These are phyloP conservation scores for Lactifluus subvellereus DNA, from an alignment of 768 basidiomycete species.

Conservation along the genomic window DNA sequence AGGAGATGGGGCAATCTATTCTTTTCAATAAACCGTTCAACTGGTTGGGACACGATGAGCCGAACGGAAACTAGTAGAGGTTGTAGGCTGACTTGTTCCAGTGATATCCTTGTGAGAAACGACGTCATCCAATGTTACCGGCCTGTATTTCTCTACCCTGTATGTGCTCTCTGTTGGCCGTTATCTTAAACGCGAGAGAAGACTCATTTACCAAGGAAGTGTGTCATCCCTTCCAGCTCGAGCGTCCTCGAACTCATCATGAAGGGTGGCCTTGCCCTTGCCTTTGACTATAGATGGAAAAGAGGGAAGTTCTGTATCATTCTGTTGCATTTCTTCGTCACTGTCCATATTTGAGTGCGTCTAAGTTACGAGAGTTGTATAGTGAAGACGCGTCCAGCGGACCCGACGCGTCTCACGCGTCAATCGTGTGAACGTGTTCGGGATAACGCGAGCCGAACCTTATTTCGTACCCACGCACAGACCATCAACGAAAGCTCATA, in stretches of 20 bases:
- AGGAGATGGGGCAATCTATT: constrained; percentile 91
- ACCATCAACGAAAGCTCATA: constrained; percentile 35
- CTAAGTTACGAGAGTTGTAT: not conserved
- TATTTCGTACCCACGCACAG: constrained; percentile 36
- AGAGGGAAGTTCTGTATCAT: constrained; percentile 31
- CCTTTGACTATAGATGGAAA: constrained; percentile 45
- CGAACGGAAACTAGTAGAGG: not conserved
- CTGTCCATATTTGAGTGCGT: constrained; percentile 41
- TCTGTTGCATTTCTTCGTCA: constrained; percentile 50
- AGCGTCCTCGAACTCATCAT: constrained; percentile 28
- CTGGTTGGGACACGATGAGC: constrained; percentile 37
- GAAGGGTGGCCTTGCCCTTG: constrained; percentile 59
- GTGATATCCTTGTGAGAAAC: constrained; percentile 97
- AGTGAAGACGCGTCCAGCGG: constrained; percentile 1
- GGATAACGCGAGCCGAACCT: constrained; percentile 26
- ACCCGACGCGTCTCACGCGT: constrained; percentile 2
- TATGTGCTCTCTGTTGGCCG: constrained; percentile 10
- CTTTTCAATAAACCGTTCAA: constrained; percentile 94
- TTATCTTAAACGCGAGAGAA: constrained; percentile 2
- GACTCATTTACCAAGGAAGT: constrained; percentile 69
- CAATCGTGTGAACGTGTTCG: not conserved
- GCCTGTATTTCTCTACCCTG: constrained; percentile 97
- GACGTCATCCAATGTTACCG: constrained; percentile 85
- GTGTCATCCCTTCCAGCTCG: constrained; percentile 48
- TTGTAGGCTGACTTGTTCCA: constrained; percentile 65